Evolutionary conservation across 192 early-diverging fungal genomes (phyloP), one percentile per base, ranked within the genome.

Genomic region (Lobosporangium transversale): DNA sequence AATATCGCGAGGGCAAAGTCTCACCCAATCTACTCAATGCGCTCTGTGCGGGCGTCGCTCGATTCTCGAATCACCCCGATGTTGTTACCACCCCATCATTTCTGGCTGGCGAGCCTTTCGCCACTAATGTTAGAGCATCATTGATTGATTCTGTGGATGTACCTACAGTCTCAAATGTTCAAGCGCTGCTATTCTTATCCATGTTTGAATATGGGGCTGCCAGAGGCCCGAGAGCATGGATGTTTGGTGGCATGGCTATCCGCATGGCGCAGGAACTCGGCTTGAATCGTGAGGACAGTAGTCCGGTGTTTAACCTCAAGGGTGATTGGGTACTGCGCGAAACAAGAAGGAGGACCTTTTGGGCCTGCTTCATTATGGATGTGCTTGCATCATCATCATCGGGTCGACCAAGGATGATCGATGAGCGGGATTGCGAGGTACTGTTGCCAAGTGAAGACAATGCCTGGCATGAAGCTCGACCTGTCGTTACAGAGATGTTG

Each of bases 241-340:
- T 85, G 85, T 88, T 80, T 78, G 62, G 62, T 18, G 85, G 85
- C 30, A 84, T 83, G 59, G 83, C 86, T 27, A 78, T 81, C 30
- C 80, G 86, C 10, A 82, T 84, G 82, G 85, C 85, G 10, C 71
- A 82, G 29, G 85, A 85, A 35, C 53, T 88, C 0, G 85, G 85
- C 6, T 47, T 88, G 29, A 80, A 88, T 45, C 83, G 82, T 40
- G 80, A 86, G 40, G 82, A 78, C 50, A 83, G 60, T 53, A 84
- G 32, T 69, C 85, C 44, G 37, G 66, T 42, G 37, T 79, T 53
- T 52, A 67, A 76, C 29, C 73, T 76, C 33, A 70, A 78, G 37
- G 81, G 78, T 14, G 67, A 70, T n/a, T 85, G 84, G 79, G 79
- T 83, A 4, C 37, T 82, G 49, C 82, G 79, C 23, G 87, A 88